Evolutionary conservation across 2,329 filamentous ascomycete genomes (phyloP).

Genomic region (Neurospora crassa): DNA sequence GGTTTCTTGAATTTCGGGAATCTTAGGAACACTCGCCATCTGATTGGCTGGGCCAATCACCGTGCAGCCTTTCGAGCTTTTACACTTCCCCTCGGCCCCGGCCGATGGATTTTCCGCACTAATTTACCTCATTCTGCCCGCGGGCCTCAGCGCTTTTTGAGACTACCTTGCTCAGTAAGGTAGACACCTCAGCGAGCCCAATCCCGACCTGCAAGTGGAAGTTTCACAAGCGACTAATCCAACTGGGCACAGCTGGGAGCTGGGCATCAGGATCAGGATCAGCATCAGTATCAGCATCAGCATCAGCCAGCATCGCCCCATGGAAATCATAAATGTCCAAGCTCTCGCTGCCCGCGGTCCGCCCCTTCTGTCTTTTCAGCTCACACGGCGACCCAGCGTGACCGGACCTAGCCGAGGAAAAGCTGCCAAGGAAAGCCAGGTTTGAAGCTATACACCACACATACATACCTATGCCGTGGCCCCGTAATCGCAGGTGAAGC

Average conservation of each 20-base stretch:
- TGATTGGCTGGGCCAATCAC: conserved; percentile 16
- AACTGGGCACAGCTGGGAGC: background rate
- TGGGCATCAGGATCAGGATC: background rate
- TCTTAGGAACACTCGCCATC: conserved; percentile 20
- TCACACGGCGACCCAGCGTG: background rate
- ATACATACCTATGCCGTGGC: background rate
- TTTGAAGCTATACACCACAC: background rate
- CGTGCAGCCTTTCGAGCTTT: conserved; percentile 1
- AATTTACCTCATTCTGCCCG: background rate
- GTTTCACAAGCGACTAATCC: background rate
- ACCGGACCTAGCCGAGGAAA: background rate
- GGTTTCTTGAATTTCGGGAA: conserved; percentile 22
- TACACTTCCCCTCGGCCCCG: conserved; percentile 5
- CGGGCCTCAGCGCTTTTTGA: background rate
- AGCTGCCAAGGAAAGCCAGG: background rate
- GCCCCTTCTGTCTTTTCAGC: background rate
- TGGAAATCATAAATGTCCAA: background rate
- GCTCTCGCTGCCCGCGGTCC: background rate
- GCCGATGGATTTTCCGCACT: conserved; percentile 16
- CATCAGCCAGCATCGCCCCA: background rate
- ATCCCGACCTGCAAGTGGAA: background rate
- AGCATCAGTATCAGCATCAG: background rate
- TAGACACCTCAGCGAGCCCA: background rate
- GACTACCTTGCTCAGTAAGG: background rate
- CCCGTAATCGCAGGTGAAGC: background rate